phyloP scores from a whole-genome alignment of 371 early-diverging fungal genomes.

The Circinella umbellata region DNA sequence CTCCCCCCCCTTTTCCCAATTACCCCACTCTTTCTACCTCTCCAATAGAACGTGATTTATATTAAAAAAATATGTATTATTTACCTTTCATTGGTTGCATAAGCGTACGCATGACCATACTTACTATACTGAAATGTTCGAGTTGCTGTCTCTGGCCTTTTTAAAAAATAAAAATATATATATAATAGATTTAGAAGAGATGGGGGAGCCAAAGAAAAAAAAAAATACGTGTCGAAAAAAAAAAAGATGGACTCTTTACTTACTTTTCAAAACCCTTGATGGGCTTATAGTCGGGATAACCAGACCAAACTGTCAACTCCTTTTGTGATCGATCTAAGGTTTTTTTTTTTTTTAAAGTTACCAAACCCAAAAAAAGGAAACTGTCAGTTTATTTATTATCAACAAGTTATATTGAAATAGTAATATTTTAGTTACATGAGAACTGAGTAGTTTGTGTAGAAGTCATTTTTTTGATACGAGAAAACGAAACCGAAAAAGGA shows the following conservation, averaged over 20 bases:
- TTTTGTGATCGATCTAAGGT: slow-evolving; percentile 69
- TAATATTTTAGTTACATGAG: neutral
- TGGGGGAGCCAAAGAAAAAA: too few species aligned
- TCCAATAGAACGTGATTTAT: too few species aligned
- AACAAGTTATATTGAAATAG: too few species aligned
- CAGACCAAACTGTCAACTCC: slow-evolving; percentile 67
- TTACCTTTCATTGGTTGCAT: slow-evolving; percentile 73
- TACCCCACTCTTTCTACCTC: too few species aligned
- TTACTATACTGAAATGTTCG: slow-evolving; percentile 83
- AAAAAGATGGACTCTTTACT: too few species aligned
- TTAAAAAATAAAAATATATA: neutral
- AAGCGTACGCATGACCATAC: slow-evolving; percentile 81
- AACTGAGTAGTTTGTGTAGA: slow-evolving; percentile 1
- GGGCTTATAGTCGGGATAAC: slow-evolving; percentile 60
- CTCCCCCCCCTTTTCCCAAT: too few species aligned
- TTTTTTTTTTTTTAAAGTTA: neutral
- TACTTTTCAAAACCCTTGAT: slow-evolving; percentile 59
- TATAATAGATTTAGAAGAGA: neutral
- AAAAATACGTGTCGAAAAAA: too few species aligned
- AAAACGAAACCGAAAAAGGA: too few species aligned
- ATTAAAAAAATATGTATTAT: too few species aligned
- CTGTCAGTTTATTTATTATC: neutral
- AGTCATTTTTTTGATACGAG: neutral
- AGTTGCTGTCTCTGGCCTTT: slow-evolving; percentile 64
- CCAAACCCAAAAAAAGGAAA: neutral